Evolutionary conservation across 257 asterid genomes (phyloP), one percentile per base, ranked within the genome.

Genomic region (Echites panduratus): DNA sequence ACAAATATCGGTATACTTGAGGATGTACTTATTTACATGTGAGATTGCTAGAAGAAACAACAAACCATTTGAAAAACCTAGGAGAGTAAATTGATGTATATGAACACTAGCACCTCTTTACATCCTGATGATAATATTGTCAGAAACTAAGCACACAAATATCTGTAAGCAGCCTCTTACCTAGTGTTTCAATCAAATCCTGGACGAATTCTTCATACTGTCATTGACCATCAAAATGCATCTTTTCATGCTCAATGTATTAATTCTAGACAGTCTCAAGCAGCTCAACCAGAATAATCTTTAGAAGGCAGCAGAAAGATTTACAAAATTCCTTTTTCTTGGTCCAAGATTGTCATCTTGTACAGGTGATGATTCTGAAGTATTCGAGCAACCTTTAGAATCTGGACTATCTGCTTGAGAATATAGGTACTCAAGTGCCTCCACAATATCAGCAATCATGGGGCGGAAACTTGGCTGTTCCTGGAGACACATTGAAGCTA

Each of bases 401-500:
- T 83, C 87, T 19, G 66, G 44, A 35, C n/a, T 59, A 24, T 83
- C 86, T 0, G 92, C 90, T 73, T 85, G 90, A 17, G 91, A 70
- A 45, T 85, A 81, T 59, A 93, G 79, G 82, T 87, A 91, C 52
- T 93, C 97, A 7, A 93, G 97, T 0, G 96, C 98, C 66, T 85
- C 70, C 9, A 87, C 96, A 16, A 93, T 86, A 64, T 91, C 97
- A 11, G 79, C 82, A 57, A 84, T 87, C 66, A 82, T 71, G 52
- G 98, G 97, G 8, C 97, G 94, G 73, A 84, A 85, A 74, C 80
- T 81, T 14, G 97, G 88, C 77, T 88, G 90, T 62, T 91, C 96
- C 48, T 91, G 97, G 45, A 93, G 91, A 52, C 98, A 93, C 98
- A 93, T 91, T 44, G 94, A 85, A 9, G 98, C 84, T 9, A 93